phyloP scores from a whole-genome alignment of 805 yeast genomes.

The Candida hungchunana region DNA sequence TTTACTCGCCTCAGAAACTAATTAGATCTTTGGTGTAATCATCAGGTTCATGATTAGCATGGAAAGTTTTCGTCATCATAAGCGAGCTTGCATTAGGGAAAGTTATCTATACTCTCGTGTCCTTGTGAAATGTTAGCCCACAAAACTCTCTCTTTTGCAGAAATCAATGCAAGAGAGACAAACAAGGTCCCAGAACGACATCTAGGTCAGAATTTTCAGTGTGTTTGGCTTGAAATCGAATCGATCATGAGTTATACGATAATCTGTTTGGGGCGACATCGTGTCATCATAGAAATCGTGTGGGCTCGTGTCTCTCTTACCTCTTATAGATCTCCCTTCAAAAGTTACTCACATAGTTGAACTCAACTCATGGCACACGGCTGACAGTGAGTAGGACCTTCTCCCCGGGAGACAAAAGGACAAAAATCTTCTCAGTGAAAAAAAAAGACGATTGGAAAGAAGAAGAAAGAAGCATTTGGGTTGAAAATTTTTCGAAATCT shows the following conservation, averaged over 20 bases:
- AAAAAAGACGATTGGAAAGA: slow-evolving; percentile 1
- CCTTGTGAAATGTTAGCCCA: no score
- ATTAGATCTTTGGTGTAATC: slow-evolving; percentile 20
- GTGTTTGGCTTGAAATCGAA: slow-evolving; percentile 29
- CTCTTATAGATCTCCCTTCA: background rate
- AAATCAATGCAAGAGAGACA: no score
- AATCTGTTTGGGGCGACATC: slow-evolving; percentile 32
- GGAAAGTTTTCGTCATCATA: slow-evolving; percentile 24
- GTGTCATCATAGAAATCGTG: slow-evolving; percentile 19
- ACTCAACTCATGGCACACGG: slow-evolving; percentile 15
- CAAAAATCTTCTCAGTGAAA: slow-evolving; percentile 2
- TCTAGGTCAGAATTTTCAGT: slow-evolving; percentile 31
- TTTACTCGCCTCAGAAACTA: slow-evolving; percentile 19
- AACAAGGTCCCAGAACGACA: no score
- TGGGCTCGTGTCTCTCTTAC: background rate
- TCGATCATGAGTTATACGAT: slow-evolving; percentile 29
- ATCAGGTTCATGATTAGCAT: slow-evolving; percentile 26
- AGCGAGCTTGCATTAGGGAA: slow-evolving; percentile 18
- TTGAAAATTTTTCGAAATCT: slow-evolving; percentile 7
- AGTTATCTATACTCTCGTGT: no score
- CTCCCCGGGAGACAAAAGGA: background rate
- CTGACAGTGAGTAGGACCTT: no score
- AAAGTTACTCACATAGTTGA: slow-evolving; percentile 14
- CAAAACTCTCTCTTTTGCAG: no score
- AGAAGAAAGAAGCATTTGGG: slow-evolving; percentile 1